Conservation (phyloP, 2,329 filamentous ascomycete species). For the Sclerotinia subarctica region DNA sequence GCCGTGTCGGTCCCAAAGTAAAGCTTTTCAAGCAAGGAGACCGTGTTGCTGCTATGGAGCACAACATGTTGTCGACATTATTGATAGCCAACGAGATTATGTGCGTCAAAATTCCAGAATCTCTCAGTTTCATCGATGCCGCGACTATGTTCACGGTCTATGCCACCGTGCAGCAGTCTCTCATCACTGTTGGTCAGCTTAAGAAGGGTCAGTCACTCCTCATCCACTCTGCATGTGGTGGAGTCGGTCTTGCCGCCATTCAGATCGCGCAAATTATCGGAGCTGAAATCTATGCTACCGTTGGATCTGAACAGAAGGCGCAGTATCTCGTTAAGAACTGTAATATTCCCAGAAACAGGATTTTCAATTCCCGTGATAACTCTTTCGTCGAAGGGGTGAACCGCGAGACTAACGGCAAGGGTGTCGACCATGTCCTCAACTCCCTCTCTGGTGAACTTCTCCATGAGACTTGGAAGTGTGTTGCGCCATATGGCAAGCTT, state of each 20-base stretch:
- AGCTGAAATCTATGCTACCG: conserved; percentile 36
- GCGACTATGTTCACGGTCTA: conserved; percentile 30
- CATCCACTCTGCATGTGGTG: conserved; percentile 30
- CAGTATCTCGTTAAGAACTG: conserved; percentile 26
- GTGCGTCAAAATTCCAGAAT: conserved; percentile 25
- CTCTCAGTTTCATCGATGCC: conserved; percentile 28
- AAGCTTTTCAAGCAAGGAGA: conserved; percentile 21
- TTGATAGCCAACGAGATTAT: conserved; percentile 40
- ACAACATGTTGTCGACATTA: conserved; percentile 44
- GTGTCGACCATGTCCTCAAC: conserved; percentile 36
- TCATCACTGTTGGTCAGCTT: conserved; percentile 30
- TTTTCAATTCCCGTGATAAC: conserved; percentile 35
- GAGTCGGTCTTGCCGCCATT: conserved; percentile 39
- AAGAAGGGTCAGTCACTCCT: conserved; percentile 23
- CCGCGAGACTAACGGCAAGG: conserved; percentile 25
- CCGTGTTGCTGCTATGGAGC: conserved; percentile 40
- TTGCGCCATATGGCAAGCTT: too few species aligned
- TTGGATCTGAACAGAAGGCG: conserved; percentile 25
- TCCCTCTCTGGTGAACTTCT: conserved; percentile 26
- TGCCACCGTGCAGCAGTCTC: conserved; percentile 31
- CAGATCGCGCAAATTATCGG: conserved; percentile 13
- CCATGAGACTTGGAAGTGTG: too few species aligned
- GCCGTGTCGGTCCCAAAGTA: conserved; percentile 17
- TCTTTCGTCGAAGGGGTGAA: conserved; percentile 31
- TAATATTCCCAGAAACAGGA: conserved; percentile 30